These are phyloP conservation scores for Lachancea waltii DNA, from an alignment of 805 yeast species.

Conservation along the genomic window DNA sequence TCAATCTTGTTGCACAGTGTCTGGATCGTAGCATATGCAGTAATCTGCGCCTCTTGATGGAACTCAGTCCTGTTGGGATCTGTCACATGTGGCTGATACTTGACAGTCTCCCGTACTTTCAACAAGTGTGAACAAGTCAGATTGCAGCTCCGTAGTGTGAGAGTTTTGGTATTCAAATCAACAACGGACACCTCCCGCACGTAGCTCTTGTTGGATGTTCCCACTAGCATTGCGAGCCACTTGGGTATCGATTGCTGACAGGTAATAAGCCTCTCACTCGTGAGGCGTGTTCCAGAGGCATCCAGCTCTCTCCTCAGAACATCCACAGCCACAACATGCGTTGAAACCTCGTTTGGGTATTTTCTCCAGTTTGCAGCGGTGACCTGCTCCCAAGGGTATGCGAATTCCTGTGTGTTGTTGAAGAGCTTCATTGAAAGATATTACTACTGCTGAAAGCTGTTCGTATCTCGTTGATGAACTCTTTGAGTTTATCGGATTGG, in stretches of 20 bases:
- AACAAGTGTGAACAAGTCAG: slow-evolving; percentile 71
- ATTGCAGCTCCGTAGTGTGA: slow-evolving; percentile 80
- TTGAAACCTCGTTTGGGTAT: slow-evolving; percentile 88
- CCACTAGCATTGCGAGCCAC: slow-evolving; percentile 71
- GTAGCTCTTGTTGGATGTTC: slow-evolving; percentile 65
- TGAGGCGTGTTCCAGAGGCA: slow-evolving; percentile 44
- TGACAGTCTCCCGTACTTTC: slow-evolving; percentile 81
- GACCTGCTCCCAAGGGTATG: slow-evolving; percentile 89
- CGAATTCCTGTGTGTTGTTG: slow-evolving; percentile 58
- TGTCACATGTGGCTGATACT: slow-evolving; percentile 60
- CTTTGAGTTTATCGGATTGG: neutral
- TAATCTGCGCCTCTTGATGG: slow-evolving; percentile 78
- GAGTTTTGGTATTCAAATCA: slow-evolving; percentile 54
- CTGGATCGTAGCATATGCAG: slow-evolving; percentile 70
- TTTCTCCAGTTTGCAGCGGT: slow-evolving; percentile 96
- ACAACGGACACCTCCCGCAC: slow-evolving; percentile 88
- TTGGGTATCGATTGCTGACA: slow-evolving; percentile 80
- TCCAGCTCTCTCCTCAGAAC: slow-evolving; percentile 68
- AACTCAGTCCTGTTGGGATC: slow-evolving; percentile 57
- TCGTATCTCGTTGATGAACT: neutral
- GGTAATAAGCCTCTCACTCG: slow-evolving; percentile 83
- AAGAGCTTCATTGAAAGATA: slow-evolving; percentile 65
- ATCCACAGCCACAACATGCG: slow-evolving; percentile 93
- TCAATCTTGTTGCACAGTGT: slow-evolving; percentile 76
- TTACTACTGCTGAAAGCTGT: neutral